Evolutionary conservation across 2,329 filamentous ascomycete species (phyloP).

Genomic region (Ophiocordyceps sinensis): DNA sequence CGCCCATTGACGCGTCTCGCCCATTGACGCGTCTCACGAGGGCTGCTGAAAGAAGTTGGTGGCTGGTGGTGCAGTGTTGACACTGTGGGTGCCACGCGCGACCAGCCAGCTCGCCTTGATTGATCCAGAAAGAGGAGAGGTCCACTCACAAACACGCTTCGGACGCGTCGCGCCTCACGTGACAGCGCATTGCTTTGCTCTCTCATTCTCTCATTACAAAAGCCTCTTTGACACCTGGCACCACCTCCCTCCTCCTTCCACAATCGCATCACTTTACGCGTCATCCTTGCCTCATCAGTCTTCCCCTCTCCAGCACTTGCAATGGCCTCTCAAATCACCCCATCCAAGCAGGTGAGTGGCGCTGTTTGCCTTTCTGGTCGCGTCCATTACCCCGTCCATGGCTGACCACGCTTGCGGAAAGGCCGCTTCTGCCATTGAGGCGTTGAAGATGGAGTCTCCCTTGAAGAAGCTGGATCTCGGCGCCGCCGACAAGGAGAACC

Average conservation of each 20-base stretch:
- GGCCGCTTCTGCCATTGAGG: slow-evolving; percentile 77
- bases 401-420: slow-evolving; percentile 28
- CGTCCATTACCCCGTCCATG: neutral
- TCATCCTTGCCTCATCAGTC: slow-evolving; percentile 7
- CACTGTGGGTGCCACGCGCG: too few species aligned
- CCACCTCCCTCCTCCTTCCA: slow-evolving; percentile 9
- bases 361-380: neutral
- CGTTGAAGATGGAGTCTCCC: slow-evolving; percentile 85
- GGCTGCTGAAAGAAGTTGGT: too few species aligned
- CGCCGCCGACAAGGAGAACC: slow-evolving; percentile 69
- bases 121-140: slow-evolving; percentile 6
- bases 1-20: too few species aligned
- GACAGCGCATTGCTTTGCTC: slow-evolving; percentile 19
- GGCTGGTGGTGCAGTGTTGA: too few species aligned
- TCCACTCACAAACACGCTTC: slow-evolving; percentile 13
- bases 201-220: slow-evolving; percentile 24
- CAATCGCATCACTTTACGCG: slow-evolving; percentile 9
- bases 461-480: slow-evolving; percentile 79
- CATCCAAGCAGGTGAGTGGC: slow-evolving; percentile 41
- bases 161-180: slow-evolving; percentile 23
- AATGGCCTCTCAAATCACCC: slow-evolving; percentile 64
- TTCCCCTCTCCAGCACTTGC: slow-evolving; percentile 12
- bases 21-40: neutral
- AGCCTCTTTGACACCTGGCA: slow-evolving; percentile 14
- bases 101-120: neutral